A percentile compares a stretch with the other conserved stretches of the same genome.
Evolutionary conservation across 768 basidiomycete species (phyloP).

Genomic region (Suillus sp.): DNA sequence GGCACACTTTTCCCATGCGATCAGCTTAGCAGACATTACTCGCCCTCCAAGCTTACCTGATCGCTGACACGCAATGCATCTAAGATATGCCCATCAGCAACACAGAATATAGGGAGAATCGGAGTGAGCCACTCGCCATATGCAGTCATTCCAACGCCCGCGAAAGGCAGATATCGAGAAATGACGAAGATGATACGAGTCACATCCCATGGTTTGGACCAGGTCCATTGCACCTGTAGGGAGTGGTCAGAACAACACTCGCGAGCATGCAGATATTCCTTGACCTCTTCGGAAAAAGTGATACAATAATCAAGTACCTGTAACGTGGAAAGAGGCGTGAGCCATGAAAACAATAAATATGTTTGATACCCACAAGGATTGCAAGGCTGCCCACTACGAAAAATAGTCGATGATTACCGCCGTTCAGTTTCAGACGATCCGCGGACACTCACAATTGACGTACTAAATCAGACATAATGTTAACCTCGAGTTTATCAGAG

Average conservation of each 20-base stretch:
- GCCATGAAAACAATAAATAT: too few relatives aligned
- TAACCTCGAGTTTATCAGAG: too few relatives aligned
- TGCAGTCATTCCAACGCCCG: slow-evolving; percentile 14
- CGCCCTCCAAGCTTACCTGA: not conserved
- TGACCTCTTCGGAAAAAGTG: not conserved
- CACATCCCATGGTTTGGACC: slow-evolving; percentile 19
- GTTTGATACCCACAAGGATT: too few relatives aligned
- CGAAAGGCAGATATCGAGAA: slow-evolving; percentile 10
- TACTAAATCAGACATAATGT: too few relatives aligned
- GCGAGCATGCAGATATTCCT: not conserved
- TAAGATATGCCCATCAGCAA: not conserved
- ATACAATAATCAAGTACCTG: slow-evolving; percentile 15
- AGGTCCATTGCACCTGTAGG: slow-evolving; percentile 20
- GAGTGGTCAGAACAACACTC: not conserved
- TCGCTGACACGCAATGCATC: slow-evolving; percentile 8
- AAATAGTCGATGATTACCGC: too few relatives aligned
- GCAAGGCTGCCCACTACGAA: too few relatives aligned
- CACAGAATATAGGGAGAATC: not conserved
- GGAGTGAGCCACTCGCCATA: slow-evolving; percentile 15
- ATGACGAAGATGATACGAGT: slow-evolving; percentile 18
- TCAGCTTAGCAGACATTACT: too few relatives aligned
- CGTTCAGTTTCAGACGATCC: too few relatives aligned
- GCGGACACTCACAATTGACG: too few relatives aligned
- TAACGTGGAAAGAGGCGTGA: not conserved
- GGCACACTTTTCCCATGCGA: too few relatives aligned